phyloP scores from a whole-genome alignment of 108 stramenopile genomes.

The Chaetoceros tenuissimus region DNA sequence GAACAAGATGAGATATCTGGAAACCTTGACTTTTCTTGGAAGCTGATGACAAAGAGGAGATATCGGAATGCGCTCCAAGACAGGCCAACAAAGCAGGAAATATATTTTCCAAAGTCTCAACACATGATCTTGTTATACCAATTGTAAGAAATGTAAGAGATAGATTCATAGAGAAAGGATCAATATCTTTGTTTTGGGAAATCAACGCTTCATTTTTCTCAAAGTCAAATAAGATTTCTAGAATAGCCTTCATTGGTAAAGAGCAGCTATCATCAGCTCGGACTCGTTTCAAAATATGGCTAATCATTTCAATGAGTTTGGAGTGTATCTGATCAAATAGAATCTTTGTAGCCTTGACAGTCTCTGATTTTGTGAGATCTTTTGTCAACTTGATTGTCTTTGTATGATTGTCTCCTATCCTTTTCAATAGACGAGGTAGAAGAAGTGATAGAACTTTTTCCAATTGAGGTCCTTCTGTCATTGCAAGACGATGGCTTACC shows the following conservation, averaged over 20 bases:
- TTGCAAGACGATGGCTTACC: conserved; percentile 66
- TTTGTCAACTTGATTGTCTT: conserved; percentile 4
- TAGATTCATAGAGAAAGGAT: conserved; percentile 70
- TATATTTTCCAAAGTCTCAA: conserved; percentile 16
- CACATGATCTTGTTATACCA: conserved; percentile 47
- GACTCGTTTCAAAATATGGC: conserved; percentile 72
- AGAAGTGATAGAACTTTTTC: conserved; percentile 48
- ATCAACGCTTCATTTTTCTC: neutral
- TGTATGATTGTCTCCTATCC: conserved; percentile 65
- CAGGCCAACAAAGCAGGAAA: conserved; percentile 52
- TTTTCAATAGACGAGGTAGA: conserved; percentile 52
- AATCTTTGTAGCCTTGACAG: neutral
- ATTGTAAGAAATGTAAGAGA: conserved; percentile 61
- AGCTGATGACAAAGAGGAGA: conserved; percentile 1
- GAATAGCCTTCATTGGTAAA: conserved; percentile 47
- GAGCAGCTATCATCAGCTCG: conserved; percentile 37
- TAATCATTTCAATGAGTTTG: conserved; percentile 63
- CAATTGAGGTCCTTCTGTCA: conserved; percentile 49
- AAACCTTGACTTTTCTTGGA: conserved; percentile 34
- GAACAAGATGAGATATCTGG: conserved; percentile 58
- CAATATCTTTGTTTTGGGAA: conserved; percentile 7
- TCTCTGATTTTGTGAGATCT: neutral
- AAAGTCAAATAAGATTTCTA: conserved; percentile 24
- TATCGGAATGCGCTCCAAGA: conserved; percentile 19
- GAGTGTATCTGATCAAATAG: conserved; percentile 47